Evolutionary conservation across 345 rosid species (phyloP), one percentile per base, ranked within the genome.

Genomic region (Viola odorata): DNA sequence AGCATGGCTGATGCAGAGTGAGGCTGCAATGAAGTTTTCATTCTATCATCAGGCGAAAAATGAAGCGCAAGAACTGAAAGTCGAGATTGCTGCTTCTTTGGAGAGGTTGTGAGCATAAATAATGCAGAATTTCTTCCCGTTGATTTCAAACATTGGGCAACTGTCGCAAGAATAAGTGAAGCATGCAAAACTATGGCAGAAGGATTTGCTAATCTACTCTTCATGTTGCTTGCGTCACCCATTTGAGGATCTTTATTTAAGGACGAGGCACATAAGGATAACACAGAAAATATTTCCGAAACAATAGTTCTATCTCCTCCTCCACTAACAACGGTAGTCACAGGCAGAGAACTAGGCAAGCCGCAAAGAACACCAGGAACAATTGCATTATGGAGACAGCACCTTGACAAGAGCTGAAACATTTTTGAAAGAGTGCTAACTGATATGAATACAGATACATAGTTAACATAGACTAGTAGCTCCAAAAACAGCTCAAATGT

Each of bases 291-390:
- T 64, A 90, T 79, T 74, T 90, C 97, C 6, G 96, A 85, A 57
- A 88, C 66, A 70, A 90, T 77, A n/a, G 96, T 94, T 65, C 95
- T 89, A 69, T 94, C 96, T 50, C 82, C 97, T 70, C 99, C 97
- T 10, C 99, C 97, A 69, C 96, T 90, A 72, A 90, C 87, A 56
- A 87, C 68, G 14, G 96, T 87, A 48, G 90, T 78, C 58, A 76
- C 85, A 56, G 96, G 91, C 37, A 87, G 82, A 69, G 99, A 84
- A 73, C 80, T 90, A 70, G 97, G 92, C 70, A 94, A 76, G 60
- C 97, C 99, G 56, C 99, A 94, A 53, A 94, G 89, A 60, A 90
- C 71, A 73, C 80, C 77, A 39, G 95, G 86, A 67, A 94, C 72
- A 57, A 82, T 73, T 73, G 86, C 87, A 69, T 71, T 88, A 64